These are phyloP conservation scores for Leccinum rimulosum DNA, from an alignment of 768 basidiomycete species.

Conservation along the genomic window DNA sequence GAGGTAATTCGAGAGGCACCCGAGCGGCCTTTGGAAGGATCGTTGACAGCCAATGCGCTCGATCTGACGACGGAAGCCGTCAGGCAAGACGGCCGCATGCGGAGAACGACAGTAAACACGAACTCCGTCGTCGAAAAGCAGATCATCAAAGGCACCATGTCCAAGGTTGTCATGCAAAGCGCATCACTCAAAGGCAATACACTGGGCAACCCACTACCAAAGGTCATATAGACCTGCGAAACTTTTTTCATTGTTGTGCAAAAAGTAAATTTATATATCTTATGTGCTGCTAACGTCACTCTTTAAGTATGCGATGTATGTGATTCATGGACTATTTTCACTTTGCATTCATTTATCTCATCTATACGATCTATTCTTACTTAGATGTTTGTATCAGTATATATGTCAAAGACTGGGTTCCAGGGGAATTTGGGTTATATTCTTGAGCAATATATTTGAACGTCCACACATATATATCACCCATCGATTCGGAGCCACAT, in stretches of 20 bases:
- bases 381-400: constrained; percentile 15
- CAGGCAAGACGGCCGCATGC: constrained; percentile 40
- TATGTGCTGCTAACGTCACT: constrained; percentile 7
- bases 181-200: constrained; percentile 12
- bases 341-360: constrained; percentile 12
- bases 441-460: neutral
- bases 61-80: constrained; percentile 38
- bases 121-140: constrained; percentile 47
- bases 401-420: neutral
- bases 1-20: constrained; percentile 18
- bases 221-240: constrained; percentile 3
- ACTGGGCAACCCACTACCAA: constrained; percentile 14
- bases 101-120: constrained; percentile 38
- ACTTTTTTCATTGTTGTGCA: constrained; percentile 2
- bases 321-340: constrained; percentile 4
- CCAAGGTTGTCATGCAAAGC: constrained; percentile 43
- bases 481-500: neutral
- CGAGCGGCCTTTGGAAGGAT: constrained; percentile 24
- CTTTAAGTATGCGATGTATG: constrained; percentile 10
- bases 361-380: constrained; percentile 12
- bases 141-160: constrained; percentile 53
- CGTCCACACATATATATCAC: neutral
- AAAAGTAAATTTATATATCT: constrained; percentile 18
- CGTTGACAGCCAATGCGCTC: constrained; percentile 33
- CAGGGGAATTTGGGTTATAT: neutral